These are phyloP conservation scores for Skeletonema potamos DNA, from an alignment of 108 stramenopile species.

Conservation along the genomic window DNA sequence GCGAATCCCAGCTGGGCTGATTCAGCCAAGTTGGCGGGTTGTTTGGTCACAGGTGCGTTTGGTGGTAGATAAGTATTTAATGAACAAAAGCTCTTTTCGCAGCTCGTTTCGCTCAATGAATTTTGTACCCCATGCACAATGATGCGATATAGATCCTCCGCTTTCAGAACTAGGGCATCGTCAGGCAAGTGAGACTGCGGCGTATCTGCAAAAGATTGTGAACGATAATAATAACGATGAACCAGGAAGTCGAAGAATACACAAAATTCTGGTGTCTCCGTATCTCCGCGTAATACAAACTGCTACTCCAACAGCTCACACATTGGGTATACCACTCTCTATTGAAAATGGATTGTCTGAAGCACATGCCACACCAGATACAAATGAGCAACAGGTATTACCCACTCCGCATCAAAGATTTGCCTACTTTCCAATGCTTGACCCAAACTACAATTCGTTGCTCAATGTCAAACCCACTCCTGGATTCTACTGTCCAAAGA, in stretches of 20 bases:
- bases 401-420: slow-evolving; percentile 29
- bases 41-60: slow-evolving; percentile 12
- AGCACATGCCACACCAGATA: slow-evolving; percentile 32
- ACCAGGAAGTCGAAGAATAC: background rate
- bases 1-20: slow-evolving; percentile 54
- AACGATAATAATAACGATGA: background rate
- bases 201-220: slow-evolving; percentile 8
- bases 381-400: slow-evolving; percentile 1
- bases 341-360: slow-evolving; percentile 40
- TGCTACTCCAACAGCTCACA: slow-evolving; percentile 27
- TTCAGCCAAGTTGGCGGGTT: slow-evolving; percentile 16
- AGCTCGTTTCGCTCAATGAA: background rate
- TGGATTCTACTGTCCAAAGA: slow-evolving; percentile 29
- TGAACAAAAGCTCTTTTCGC: background rate
- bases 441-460: slow-evolving; percentile 20
- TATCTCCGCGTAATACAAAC: slow-evolving; percentile 45
- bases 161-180: slow-evolving; percentile 65
- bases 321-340: slow-evolving; percentile 20
- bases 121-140: slow-evolving; percentile 16
- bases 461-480: slow-evolving; percentile 18
- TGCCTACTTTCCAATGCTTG: slow-evolving; percentile 35
- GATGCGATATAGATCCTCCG: slow-evolving; percentile 64
- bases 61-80: background rate
- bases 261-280: slow-evolving; percentile 40
- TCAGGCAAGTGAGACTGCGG: slow-evolving; percentile 74